Base-by-base conservation (phyloP, 371 early-diverging fungal genomes). In the Mucor saturninus region DNA sequence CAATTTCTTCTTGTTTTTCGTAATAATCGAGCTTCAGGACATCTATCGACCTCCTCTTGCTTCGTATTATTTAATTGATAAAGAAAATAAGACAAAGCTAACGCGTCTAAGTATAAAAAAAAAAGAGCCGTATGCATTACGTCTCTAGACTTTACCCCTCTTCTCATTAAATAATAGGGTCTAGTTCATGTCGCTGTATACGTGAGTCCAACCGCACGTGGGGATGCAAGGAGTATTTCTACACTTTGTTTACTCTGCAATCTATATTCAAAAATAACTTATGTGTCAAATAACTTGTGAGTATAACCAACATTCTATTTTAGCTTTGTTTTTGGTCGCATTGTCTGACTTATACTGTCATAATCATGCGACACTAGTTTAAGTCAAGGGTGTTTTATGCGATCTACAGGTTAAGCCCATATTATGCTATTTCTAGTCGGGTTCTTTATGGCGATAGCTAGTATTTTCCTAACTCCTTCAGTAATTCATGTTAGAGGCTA, bases 121-220 rank as follows among this genome's bases (percentile, higher is more conserved):
- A 21, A 21, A 21, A 21, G 21, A 21, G 21, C 0, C 1, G 21
- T 21, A 21, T 21, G 21, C 21, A 21, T 21, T 21, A 21, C 21
- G 21, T 21, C 21, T 21, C 21, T 35, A 35, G 4, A 35, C 8
- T 35, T 35, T 35, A 6, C 48, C 58, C 50, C 8, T 49, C 58
- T 58, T 58, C 48, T 38, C 58, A 58, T 58, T 58, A 58, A 37
- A 21, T 9, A 13, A 58, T 49, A 58, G 59, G 39, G 59, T 49
- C 59, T 49, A 58, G 59, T 49, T 58, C 49, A 58, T 58, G 50
- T 58, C 58, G 50, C 48, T 49, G 50, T 58, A 49, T 29, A 30
- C 59, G 48, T 58, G 26, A 1, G 59, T 58, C 49, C 38, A 49
- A 58, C 50, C 50, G 21, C 28, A 49, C 49, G 50, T 58, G 59